Conservation (phyloP, 805 yeast genomes). For the Ogataea saltuana region DNA sequence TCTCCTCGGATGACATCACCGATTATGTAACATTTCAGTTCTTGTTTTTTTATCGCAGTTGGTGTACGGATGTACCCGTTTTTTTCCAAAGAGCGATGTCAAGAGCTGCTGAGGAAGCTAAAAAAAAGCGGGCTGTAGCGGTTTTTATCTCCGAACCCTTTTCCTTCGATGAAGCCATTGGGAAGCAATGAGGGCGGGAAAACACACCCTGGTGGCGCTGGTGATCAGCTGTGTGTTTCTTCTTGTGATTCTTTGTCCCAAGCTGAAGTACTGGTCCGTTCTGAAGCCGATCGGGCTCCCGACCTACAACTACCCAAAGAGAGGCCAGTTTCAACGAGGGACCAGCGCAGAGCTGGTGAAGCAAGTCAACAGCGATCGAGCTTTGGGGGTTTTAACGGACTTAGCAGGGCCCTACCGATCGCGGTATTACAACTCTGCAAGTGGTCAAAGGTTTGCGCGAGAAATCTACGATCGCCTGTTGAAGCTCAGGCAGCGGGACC, state of each 20-base stretch:
- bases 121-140: neutral
- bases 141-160: neutral
- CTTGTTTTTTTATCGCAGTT: neutral
- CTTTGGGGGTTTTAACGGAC: neutral
- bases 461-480: constrained; percentile 41
- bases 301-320: constrained; percentile 9
- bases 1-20: too few relatives aligned
- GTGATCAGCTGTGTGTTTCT: neutral
- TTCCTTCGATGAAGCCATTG: too few relatives aligned
- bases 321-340: neutral
- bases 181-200: constrained; percentile 1
- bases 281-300: constrained; percentile 6
- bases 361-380: constrained; percentile 4
- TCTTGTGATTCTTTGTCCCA: neutral
- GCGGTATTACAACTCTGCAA: constrained; percentile 7
- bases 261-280: constrained; percentile 1
- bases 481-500: constrained; percentile 28
- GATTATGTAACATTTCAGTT: too few relatives aligned
- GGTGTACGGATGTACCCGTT: too few relatives aligned
- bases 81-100: neutral
- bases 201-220: neutral
- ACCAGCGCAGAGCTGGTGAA: neutral
- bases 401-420: constrained; percentile 3
- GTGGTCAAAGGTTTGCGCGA: constrained; percentile 9
- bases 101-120: neutral